phyloP scores from a whole-genome alignment of 2,329 filamentous ascomycete species.

The Aspergillus calidoustus region DNA sequence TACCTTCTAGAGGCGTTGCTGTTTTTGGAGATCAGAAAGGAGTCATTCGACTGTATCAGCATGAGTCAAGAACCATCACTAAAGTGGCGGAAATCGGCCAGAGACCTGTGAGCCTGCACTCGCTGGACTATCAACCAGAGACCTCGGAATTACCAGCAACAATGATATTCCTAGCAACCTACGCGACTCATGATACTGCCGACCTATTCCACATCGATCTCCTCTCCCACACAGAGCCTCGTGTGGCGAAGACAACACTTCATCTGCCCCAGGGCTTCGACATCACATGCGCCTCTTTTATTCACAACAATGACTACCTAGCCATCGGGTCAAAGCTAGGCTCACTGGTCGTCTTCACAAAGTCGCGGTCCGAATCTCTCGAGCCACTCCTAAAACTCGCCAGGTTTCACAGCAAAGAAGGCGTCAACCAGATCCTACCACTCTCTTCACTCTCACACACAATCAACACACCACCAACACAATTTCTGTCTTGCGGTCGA shows the following conservation, averaged over 20 bases:
- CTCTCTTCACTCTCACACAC: conserved; percentile 22
- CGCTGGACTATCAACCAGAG: conserved; percentile 27
- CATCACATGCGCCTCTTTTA: conserved; percentile 55
- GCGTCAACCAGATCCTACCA: conserved; percentile 67
- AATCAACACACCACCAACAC: conserved; percentile 28
- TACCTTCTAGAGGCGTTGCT: conserved; percentile 36
- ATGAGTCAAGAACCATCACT: conserved; percentile 34
- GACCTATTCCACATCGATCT: conserved; percentile 34
- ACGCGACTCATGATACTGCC: conserved; percentile 31
- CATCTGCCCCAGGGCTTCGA: conserved; percentile 51
- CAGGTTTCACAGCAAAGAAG: conserved; percentile 59
- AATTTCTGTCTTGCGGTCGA: conserved; percentile 72
- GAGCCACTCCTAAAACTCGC: conserved; percentile 31
- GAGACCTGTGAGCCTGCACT: conserved; percentile 35
- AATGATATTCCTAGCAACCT: conserved; percentile 34
- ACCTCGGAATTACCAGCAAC: conserved; percentile 8
- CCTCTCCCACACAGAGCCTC: conserved; percentile 33
- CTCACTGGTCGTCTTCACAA: conserved; percentile 54
- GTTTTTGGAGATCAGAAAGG: conserved; percentile 42
- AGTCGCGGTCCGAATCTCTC: conserved; percentile 24
- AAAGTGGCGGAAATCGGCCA: conserved; percentile 31
- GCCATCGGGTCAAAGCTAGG: conserved; percentile 63
- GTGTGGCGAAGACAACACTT: conserved; percentile 41
- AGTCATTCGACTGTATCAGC: conserved; percentile 40
- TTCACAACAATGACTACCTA: conserved; percentile 40